These are phyloP conservation scores for Meyerozyma smithsonii DNA, from an alignment of 1,139 yeast species.

Conservation along the genomic window DNA sequence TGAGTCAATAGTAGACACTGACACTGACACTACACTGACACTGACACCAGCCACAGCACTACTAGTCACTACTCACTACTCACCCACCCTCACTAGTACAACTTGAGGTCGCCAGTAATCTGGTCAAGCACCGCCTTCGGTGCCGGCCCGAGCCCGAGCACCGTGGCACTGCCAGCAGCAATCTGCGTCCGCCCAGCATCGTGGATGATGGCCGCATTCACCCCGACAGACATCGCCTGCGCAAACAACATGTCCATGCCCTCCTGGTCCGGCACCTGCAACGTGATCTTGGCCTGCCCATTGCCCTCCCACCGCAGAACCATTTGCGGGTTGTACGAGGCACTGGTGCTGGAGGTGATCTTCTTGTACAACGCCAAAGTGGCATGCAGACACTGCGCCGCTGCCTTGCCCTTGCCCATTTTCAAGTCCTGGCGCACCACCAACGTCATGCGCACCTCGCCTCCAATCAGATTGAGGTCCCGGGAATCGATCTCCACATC, in stretches of 20 bases:
- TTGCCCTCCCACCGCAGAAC: slow-evolving; percentile 71
- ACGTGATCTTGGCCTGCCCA: slow-evolving; percentile 95
- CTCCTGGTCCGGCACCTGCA: slow-evolving; percentile 72
- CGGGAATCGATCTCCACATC: slow-evolving; percentile 53
- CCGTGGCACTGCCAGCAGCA: slow-evolving; percentile 93
- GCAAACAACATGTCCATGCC: slow-evolving; percentile 77
- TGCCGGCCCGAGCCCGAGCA: slow-evolving; percentile 93
- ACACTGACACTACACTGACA: too few relatives aligned
- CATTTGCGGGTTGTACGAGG: slow-evolving; percentile 56
- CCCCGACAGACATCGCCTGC: slow-evolving; percentile 72
- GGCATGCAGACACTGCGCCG: slow-evolving; percentile 99
- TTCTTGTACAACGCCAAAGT: slow-evolving; percentile 82
- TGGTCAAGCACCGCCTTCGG: slow-evolving; percentile 80
- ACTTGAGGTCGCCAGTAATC: slow-evolving; percentile 72
- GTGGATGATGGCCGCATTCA: slow-evolving; percentile 75
- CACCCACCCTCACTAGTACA: too few relatives aligned
- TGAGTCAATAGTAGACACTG: too few relatives aligned
- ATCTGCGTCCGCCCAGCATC: slow-evolving; percentile 98
- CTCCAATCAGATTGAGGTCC: slow-evolving; percentile 57
- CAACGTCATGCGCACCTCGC: slow-evolving; percentile 84
- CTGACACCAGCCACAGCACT: too few relatives aligned
- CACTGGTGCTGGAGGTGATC: slow-evolving; percentile 49
- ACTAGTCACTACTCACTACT: too few relatives aligned
- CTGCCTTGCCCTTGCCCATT: slow-evolving; percentile 94
- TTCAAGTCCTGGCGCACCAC: slow-evolving; percentile 83